Base-by-base conservation (phyloP, 2,329 filamentous ascomycete species). In the Calonectria naviculata region DNA sequence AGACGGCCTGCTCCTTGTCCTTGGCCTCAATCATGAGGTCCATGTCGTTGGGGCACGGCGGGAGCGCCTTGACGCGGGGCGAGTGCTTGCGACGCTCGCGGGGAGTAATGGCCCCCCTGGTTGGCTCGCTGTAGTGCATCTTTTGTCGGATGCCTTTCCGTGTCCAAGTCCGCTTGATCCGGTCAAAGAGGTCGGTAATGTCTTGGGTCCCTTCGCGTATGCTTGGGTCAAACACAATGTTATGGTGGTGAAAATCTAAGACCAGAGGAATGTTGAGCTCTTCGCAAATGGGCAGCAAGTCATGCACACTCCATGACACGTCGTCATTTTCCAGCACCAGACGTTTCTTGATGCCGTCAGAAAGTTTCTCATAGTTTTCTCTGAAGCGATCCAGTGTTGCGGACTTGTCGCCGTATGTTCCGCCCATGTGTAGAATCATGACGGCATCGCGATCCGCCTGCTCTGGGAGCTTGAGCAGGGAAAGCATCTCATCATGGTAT, bases 1-100 rank as follows among this genome's bases (percentile, higher is more conserved):
- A 97, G 0, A 98, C 95, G 0, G 96, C 95, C 82, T 98, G 96
- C 81, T 98, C 96, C 83, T 98, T 98, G 80, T 98, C 96, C 81
- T 98, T 98, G 58, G 96, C 96, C 84, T 98, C 96, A 71, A 98
- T 98, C 96, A 98, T 98, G n/a, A 98, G 87, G 79, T 98, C 96
- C 93, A 97, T 97, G 36, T 93, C 92, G 1, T 90, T 85, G 5
- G 92, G 88, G 78, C 96, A 98, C 0, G 96, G 95, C 1, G 96
- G 96, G 1, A 98, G 83, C 0, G 92, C 93, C 74, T 88, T 88
- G 2, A 97, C 95, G 10, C 96, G 90, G 0, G 94, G 89, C 41
- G 92, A 95, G 79, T 98, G 96, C 82, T 97, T 98, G 70, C 96
- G 89, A 31, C 95, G 88, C 75, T 97, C 93, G 0, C 91, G 89